phyloP scores from a whole-genome alignment of 1,284 basidiomycete genomes.

The Phaffia rhodozyma region DNA sequence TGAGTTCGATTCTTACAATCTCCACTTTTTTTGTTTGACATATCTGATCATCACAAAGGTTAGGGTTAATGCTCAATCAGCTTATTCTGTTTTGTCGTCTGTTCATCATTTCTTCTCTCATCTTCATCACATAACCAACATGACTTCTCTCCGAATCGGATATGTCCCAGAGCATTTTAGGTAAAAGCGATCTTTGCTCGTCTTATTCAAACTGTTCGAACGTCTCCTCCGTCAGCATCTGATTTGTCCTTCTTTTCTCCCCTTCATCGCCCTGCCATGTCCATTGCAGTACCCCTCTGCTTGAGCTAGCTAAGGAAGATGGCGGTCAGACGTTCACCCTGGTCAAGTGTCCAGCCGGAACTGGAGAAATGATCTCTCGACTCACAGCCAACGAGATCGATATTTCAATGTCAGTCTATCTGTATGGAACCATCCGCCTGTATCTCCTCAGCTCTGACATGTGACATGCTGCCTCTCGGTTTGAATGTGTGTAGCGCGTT shows the following conservation, averaged over 20 bases:
- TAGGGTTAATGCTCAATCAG: too few species aligned
- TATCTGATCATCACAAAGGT: too few species aligned
- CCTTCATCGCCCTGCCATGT: neutral
- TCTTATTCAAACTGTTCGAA: neutral
- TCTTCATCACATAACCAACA: neutral
- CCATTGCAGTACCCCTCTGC: constrained; percentile 78
- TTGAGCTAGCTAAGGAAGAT: constrained; percentile 50
- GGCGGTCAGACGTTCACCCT: constrained; percentile 59
- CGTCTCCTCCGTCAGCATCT: neutral
- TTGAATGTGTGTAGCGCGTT: constrained; percentile 50
- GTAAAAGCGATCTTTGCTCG: neutral
- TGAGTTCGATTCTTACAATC: too few species aligned
- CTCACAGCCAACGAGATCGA: constrained; percentile 77
- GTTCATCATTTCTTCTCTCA: neutral
- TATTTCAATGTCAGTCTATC: constrained; percentile 56
- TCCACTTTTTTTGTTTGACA: too few species aligned
- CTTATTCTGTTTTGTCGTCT: too few species aligned
- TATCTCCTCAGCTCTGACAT: neutral
- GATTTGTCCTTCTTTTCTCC: neutral
- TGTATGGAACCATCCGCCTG: neutral
- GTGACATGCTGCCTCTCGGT: neutral
- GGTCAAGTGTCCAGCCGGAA: constrained; percentile 85
- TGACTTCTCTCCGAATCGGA: constrained; percentile 3
- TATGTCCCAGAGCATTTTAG: constrained; percentile 18
- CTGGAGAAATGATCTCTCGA: constrained; percentile 75